These are phyloP conservation scores for Neoboletus subvelutipes DNA, from an alignment of 768 basidiomycete species.

Conservation along the genomic window DNA sequence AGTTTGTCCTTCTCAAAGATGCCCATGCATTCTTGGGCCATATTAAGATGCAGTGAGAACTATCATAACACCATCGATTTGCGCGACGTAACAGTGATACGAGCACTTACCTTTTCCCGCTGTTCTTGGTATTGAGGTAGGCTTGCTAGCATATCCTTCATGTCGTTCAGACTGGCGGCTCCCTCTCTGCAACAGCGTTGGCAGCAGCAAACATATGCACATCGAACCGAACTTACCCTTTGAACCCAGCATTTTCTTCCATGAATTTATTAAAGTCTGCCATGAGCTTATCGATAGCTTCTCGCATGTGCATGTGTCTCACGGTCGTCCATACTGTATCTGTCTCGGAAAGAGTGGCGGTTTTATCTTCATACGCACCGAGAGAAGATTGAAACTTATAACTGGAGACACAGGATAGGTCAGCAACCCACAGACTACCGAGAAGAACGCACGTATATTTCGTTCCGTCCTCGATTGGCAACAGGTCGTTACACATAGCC, in stretches of 20 bases:
- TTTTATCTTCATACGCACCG: conserved; percentile 86
- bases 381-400: conserved; percentile 92
- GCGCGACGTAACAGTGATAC: neutral
- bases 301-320: conserved; percentile 98
- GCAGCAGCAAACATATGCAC: neutral
- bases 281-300: conserved; percentile 97
- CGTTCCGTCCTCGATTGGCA: conserved; percentile 83
- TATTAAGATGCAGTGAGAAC: conserved; percentile 95
- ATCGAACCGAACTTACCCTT: conserved; percentile 56
- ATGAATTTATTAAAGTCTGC: conserved; percentile 93
- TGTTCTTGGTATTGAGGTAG: conserved; percentile 94
- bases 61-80: conserved; percentile 32
- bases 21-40: conserved; percentile 97
- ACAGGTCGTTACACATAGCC: conserved; percentile 95
- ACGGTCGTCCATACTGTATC: conserved; percentile 92
- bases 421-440: conserved; percentile 10
- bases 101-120: conserved; percentile 73
- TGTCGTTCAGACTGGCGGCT: conserved; percentile 88
- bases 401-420: conserved; percentile 38
- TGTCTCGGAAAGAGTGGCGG: conserved; percentile 77
- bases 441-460: conserved; percentile 74
- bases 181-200: conserved; percentile 51
- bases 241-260: conserved; percentile 92
- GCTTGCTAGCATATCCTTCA: conserved; percentile 98
- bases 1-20: conserved; percentile 89